phyloP scores from a whole-genome alignment of 208 protist species.

The Wallacemonas rigidus region DNA sequence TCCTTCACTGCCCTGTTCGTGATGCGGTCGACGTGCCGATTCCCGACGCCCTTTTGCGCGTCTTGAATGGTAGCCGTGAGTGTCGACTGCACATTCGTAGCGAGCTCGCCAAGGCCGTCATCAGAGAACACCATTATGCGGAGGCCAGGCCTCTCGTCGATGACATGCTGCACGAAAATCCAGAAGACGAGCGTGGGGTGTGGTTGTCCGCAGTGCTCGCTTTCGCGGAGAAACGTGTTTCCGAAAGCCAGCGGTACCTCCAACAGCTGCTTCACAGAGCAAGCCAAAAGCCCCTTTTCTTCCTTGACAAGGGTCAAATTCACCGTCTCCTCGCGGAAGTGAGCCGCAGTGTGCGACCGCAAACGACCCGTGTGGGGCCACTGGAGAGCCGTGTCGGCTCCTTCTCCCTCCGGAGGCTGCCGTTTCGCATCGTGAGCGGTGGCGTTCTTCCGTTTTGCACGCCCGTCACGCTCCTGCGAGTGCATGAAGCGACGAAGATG shows the following conservation, averaged over 20 bases:
- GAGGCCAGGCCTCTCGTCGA: slow-evolving; percentile 21
- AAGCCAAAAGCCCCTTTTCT: neutral
- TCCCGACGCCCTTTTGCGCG: slow-evolving; percentile 6
- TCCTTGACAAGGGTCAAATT: slow-evolving; percentile 15
- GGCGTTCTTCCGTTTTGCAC: slow-evolving; percentile 43
- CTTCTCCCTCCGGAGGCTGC: slow-evolving; percentile 28
- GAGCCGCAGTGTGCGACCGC: neutral
- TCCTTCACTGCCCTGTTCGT: slow-evolving; percentile 10
- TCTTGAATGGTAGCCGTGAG: slow-evolving; percentile 26
- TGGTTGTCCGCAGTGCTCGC: slow-evolving; percentile 28
- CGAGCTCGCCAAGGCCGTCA: slow-evolving; percentile 25
- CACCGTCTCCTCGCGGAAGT: slow-evolving; percentile 8
- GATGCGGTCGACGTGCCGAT: neutral
- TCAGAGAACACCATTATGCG: slow-evolving; percentile 23
- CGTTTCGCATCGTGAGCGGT: slow-evolving; percentile 36
- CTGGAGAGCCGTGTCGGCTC: neutral
- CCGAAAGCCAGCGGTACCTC: neutral
- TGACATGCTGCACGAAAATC: slow-evolving; percentile 12
- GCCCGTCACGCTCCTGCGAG: slow-evolving; percentile 20
- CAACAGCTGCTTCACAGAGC: neutral
- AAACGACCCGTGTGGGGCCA: neutral
- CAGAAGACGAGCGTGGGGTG: slow-evolving; percentile 15
- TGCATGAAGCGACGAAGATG: slow-evolving; percentile 35
- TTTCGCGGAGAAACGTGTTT: slow-evolving; percentile 14
- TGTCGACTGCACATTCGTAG: slow-evolving; percentile 23